These are phyloP conservation scores for Tolypocladium sp. DNA, from an alignment of 2,329 filamentous ascomycete genomes.

Conservation along the genomic window DNA sequence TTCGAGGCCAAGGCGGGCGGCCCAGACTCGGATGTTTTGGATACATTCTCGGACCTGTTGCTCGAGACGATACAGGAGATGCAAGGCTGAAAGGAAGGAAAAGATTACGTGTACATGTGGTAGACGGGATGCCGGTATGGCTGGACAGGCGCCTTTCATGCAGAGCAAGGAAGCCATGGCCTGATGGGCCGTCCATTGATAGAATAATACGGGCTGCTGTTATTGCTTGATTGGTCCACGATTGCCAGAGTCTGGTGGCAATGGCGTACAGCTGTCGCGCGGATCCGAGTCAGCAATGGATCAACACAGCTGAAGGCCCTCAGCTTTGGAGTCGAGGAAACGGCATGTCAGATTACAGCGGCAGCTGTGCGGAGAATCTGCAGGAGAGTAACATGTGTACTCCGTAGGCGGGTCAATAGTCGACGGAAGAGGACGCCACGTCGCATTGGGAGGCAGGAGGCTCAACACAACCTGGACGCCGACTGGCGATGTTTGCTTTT, in stretches of 20 bases:
- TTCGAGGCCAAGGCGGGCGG: conserved; percentile 30
- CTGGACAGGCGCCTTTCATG: neutral
- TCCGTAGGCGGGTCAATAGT: neutral
- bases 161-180: neutral
- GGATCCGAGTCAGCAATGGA: neutral
- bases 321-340: no score
- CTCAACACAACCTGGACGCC: neutral
- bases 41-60: conserved; percentile 32
- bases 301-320: neutral
- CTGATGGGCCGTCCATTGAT: neutral
- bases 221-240: neutral
- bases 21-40: conserved; percentile 11
- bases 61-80: conserved; percentile 21
- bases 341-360: neutral
- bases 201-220: neutral
- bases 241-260: neutral
- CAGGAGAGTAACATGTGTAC: no score
- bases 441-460: neutral
- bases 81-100: neutral
- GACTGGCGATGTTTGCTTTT: neutral
- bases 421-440: neutral
- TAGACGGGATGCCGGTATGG: neutral
- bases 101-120: neutral
- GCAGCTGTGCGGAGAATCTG: neutral
- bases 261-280: neutral